Percentiles rank a stretch among this genome's conserved stretches.
phyloP scores from a whole-genome alignment of 495 filamentous ascomycete species.

The Daldinia loculata region DNA sequence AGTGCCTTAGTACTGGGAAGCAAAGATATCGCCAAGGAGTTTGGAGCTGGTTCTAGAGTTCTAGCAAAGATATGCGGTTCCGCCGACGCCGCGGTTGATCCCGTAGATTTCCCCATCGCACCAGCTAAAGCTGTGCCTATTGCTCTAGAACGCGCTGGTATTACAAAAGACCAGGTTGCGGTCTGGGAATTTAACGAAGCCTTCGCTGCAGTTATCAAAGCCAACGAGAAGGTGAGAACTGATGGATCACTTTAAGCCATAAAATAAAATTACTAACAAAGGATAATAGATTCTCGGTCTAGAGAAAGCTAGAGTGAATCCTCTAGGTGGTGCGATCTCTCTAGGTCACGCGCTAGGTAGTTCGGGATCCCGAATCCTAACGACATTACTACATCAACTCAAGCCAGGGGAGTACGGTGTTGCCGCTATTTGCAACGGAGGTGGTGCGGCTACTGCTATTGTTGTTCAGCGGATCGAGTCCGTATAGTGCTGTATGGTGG shows the following conservation, averaged over 20 bases:
- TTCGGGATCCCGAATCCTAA: constrained; percentile 91
- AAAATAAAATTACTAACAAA: constrained; percentile 42
- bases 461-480: constrained; percentile 87
- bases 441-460: constrained; percentile 89
- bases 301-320: constrained; percentile 80
- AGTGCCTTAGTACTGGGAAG: constrained; percentile 87
- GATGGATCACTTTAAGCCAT: constrained; percentile 10
- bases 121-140: constrained; percentile 92
- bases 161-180: constrained; percentile 86
- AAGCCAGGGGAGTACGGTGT: constrained; percentile 92
- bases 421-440: constrained; percentile 96
- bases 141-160: constrained; percentile 86
- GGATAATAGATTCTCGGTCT: constrained; percentile 74
- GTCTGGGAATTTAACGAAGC: constrained; percentile 99
- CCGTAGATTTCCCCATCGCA: constrained; percentile 94
- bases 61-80: constrained; percentile 84
- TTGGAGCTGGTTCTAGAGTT: constrained; percentile 74
- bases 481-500: constrained; percentile 51
- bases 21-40: constrained; percentile 77
- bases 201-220: constrained; percentile 95
- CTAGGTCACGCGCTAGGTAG: constrained; percentile 95
- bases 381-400: constrained; percentile 88
- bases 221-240: constrained; percentile 79
- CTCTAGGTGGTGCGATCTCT: constrained; percentile 88
- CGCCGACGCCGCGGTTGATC: constrained; percentile 91